These are phyloP conservation scores for Chrysoporthe cubensis DNA, from an alignment of 2,329 filamentous ascomycete genomes.

Conservation along the genomic window DNA sequence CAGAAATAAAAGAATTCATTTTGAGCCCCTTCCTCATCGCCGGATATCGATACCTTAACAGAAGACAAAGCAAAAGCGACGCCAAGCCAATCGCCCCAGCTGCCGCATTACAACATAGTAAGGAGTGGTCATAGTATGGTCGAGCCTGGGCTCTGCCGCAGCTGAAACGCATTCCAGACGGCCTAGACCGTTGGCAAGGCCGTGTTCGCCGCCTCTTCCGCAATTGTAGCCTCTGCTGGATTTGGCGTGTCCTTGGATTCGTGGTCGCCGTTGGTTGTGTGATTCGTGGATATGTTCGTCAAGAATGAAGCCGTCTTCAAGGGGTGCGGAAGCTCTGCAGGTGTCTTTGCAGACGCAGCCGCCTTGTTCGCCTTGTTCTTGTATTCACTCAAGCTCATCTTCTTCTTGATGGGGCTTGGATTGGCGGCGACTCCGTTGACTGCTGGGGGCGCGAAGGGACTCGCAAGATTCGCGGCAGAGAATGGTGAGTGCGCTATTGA, in stretches of 20 bases:
- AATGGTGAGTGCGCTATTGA: conserved; percentile 56
- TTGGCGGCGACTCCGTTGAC: conserved; percentile 50
- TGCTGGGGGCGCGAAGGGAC: conserved; percentile 47
- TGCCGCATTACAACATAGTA: conserved; percentile 24
- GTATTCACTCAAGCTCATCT: conserved; percentile 69
- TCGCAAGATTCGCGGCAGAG: conserved; percentile 44
- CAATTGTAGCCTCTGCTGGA: not conserved
- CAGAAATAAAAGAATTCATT: conserved; percentile 20
- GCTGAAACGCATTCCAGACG: not conserved
- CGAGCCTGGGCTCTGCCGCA: not conserved
- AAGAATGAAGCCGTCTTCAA: conserved; percentile 43
- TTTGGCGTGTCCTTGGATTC: conserved; percentile 6
- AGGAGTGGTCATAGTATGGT: conserved; percentile 2
- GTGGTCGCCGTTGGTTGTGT: conserved; percentile 34
- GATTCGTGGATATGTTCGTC: conserved; percentile 32
- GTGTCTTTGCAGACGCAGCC: conserved; percentile 37
- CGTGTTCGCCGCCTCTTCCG: conserved; percentile 1
- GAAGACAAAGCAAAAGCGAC: conserved; percentile 23
- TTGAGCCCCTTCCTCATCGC: conserved; percentile 19
- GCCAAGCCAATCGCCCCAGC: conserved; percentile 11
- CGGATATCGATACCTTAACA: conserved; percentile 19
- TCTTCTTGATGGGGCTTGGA: conserved; percentile 68
- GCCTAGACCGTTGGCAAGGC: conserved; percentile 1
- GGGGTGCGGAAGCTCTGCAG: conserved; percentile 40
- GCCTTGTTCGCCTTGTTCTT: conserved; percentile 63